Base-by-base conservation (phyloP, 1,284 basidiomycete genomes). In the Golubevia sp. region DNA sequence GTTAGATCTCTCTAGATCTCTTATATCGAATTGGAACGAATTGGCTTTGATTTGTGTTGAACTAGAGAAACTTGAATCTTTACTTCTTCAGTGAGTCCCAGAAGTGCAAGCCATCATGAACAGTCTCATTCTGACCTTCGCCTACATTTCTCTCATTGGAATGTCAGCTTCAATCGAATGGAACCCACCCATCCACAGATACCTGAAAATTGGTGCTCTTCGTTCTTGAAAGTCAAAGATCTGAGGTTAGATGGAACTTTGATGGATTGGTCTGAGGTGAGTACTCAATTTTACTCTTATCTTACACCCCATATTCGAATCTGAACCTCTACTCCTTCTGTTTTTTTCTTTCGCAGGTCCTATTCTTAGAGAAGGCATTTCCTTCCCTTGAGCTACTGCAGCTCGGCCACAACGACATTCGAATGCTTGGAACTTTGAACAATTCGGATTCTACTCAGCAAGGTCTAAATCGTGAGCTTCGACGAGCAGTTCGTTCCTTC, bases 1-100 rank as follows among this genome's bases (percentile, higher is more conserved):
- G 20, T 86, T 99, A 27, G 91, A 98, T 84, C 86, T 99, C 24
- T 94, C 94, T 13, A 86, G 86, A 49, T 94, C 88, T 77, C 87
- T 98, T 15, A 71, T 98, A 5, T 84, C 90, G 1, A 86, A 84
- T 55, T 95, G 95, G 92, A 85, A 89, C 25, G 85, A 87, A 7
- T 86, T 97, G 8, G 88, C 89, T 0, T 76, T 85, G 20, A 92
- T 98, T 67, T 84, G 88, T 11, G 71, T 78, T 2, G 90, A 91
- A 73, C 85, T 97, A 1, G 87, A 87, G 3, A 79, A 80, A 8
- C 86, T 98, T 15, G 86, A 88, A 64, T 87, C 88, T 49, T 86
- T 98, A 20, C 86, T 89, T 25, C 83, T 98, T 67, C 94, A 93
- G 94, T 95, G 44, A 61, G 85, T 80, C 6, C 25, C 24, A n/a